Base-by-base conservation (phyloP, 371 early-diverging fungal species). In the Coemansia sp. region DNA sequence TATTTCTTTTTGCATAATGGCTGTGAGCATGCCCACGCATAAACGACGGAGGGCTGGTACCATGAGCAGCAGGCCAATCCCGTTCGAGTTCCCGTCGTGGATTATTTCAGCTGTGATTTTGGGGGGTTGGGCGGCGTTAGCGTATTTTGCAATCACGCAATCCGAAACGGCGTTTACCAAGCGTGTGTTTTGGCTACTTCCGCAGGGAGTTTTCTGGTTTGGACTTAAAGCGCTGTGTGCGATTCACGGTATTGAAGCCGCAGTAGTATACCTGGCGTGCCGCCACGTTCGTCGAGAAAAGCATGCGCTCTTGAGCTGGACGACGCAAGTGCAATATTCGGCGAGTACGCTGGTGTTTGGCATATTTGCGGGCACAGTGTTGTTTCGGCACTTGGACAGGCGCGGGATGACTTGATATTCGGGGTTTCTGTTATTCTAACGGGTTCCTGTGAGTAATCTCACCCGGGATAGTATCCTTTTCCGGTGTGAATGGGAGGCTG, bases 341-440 rank as follows among this genome's bases (percentile, higher is more conserved):
- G 23, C 20, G 25, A 70, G 71, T 42, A 65, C 66, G 7, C 47
- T 66, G 54, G 62, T 70, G 11, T 61, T 70, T 55, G 71, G 71
- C 3, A 14, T 62, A 9, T 65, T 70, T 21, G 21, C 66, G 0
- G 66, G 40, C 6, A 30, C 33, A 1, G 25, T n/a, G 62, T 28
- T 70, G 12, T 23, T 12, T 4, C 14, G 62, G 14, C 68, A 67
- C 55, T 9, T 42, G 25, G 26, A 14, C 7, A 23, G 12, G 14
- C 33, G 33, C 33, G 33, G 56, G 12, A 30, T 18, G 6, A 26
- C 33, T 9, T 30, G 16, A 28, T 16, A 14, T 1, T 28, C 21
- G 44, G 5, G 44, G 16, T 44, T 16, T 44, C n/a, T 44, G 44
- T 44, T 44, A 44, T 44, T 44, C 44, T 44, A 44, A 44, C 44